Conservation (phyloP, 2,329 filamentous ascomycete genomes). For the Xylaria sp. region DNA sequence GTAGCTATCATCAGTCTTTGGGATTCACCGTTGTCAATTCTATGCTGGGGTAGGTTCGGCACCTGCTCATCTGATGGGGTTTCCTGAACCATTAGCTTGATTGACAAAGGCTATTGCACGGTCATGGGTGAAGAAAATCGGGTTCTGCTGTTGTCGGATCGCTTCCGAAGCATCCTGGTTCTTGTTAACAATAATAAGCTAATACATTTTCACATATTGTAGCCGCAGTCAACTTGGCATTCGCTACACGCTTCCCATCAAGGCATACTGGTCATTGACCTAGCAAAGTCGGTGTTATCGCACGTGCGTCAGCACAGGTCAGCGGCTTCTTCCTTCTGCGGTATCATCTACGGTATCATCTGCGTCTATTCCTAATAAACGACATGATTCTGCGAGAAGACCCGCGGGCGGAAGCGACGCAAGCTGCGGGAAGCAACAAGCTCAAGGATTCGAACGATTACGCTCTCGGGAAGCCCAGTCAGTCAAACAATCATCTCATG, state of each 20-base stretch:
- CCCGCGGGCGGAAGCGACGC: slow-evolving; percentile 9
- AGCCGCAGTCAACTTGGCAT: slow-evolving; percentile 16
- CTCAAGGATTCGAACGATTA: slow-evolving; percentile 14
- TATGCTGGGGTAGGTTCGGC: not conserved
- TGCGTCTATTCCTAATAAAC: slow-evolving; percentile 12
- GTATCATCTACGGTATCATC: slow-evolving; percentile 15
- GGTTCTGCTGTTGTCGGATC: not conserved
- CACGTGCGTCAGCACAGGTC: slow-evolving; percentile 15
- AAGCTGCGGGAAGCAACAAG: slow-evolving; percentile 9
- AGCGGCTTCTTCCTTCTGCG: slow-evolving; percentile 10
- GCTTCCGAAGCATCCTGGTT: slow-evolving; percentile 2
- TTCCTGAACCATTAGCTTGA: not conserved
- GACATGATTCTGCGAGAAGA: slow-evolving; percentile 19
- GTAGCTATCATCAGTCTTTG: not conserved
- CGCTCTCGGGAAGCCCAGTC: not conserved
- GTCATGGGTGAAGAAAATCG: not conserved
- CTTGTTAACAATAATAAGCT: slow-evolving; percentile 10
- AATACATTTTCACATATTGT: slow-evolving; percentile 11
- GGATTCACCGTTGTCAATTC: not conserved
- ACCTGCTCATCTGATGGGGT: slow-evolving; percentile 1
- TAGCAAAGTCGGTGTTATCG: not conserved
- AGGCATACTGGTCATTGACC: not conserved
- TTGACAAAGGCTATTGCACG: slow-evolving; percentile 9
- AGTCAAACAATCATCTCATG: slow-evolving; percentile 12
- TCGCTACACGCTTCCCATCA: not conserved